phyloP scores from a whole-genome alignment of 1,139 yeast genomes.

The Yamadazyma siamensis region DNA sequence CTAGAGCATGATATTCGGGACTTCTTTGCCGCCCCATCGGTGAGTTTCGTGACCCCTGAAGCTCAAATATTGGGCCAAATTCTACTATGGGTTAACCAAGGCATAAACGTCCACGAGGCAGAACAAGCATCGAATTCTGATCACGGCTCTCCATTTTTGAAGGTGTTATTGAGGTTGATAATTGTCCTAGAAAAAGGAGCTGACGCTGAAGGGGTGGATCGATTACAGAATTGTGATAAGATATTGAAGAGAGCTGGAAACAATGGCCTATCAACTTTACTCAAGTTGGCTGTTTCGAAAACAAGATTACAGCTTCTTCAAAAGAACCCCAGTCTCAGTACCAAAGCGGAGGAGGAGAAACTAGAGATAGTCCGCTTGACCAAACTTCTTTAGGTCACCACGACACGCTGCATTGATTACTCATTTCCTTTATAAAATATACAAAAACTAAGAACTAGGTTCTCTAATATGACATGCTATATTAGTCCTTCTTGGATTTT shows the following conservation, averaged over 20 bases:
- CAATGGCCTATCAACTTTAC: not conserved
- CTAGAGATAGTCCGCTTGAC: conserved; percentile 3
- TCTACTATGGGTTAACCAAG: no score
- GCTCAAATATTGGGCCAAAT: no score
- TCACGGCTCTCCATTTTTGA: conserved; percentile 1
- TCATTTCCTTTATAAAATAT: conserved; percentile 7
- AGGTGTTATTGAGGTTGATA: conserved; percentile 3
- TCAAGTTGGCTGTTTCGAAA: conserved; percentile 1
- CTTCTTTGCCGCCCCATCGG: no score
- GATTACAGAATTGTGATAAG: conserved; percentile 3
- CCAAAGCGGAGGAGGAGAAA: conserved; percentile 4
- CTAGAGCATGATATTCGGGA: no score
- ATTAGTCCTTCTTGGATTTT: conserved; percentile 32
- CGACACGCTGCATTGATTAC: no score
- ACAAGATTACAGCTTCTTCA: not conserved
- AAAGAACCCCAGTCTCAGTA: conserved; percentile 1
- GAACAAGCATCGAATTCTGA: no score
- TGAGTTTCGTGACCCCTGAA: no score
- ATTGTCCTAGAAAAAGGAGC: conserved; percentile 14
- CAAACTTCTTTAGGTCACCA: not conserved
- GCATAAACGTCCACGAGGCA: no score
- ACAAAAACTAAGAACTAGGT: conserved; percentile 3
- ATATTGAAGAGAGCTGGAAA: conserved; percentile 1
- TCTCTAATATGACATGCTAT: conserved; percentile 4
- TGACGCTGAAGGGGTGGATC: conserved; percentile 7